Evolutionary conservation across 345 rosid species (phyloP), one percentile per base, ranked within the genome.

Genomic region (Euphorbia lathyris): DNA sequence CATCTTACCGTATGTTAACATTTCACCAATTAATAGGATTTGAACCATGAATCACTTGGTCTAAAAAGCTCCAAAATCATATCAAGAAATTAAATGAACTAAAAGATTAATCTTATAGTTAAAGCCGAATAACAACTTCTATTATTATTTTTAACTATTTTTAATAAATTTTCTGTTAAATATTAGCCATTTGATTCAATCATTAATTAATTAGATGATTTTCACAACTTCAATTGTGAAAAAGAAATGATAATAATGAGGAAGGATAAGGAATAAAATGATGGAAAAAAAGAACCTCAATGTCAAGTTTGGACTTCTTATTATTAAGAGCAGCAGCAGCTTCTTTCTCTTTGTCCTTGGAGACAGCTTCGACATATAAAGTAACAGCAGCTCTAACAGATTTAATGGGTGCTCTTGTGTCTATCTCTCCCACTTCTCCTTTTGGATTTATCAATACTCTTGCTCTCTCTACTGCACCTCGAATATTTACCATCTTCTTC

Each of bases 341-440:
- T 12, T 74, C 67, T 36, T 63, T 75, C 9, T 48, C 70, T 57
- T 70, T 77, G 43, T 55, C 73, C 65, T 70, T 84, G 9, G 84
- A 68, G 55, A 73, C 50, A 6, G 84, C 98, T 79, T 90, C 93
- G 2, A 93, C 96, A 48, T 90, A 95, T 58, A 91, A 79, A 63
- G 85, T 90, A 63, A 95, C 97, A 17, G 99, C 97, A 20, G 99
- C 99, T 79, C 82, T 90, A 47, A 95, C 99, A 52, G 99, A 95
- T 75, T 88, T 90, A 68, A 91, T 88, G 0, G 97, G 99, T 32
- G 95, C 93, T 79, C 87, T 76, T 7, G 99, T 91, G 82, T 95
- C 99, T 63, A 91, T 95, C 86, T 94, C 98, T 67, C 98, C 97
- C 2, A 90, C 86, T 87, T 88, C 99, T 13, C 73, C 84, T 74